Conservation (phyloP, 2,329 filamentous ascomycete genomes). For the Botryotinia narcissicola region DNA sequence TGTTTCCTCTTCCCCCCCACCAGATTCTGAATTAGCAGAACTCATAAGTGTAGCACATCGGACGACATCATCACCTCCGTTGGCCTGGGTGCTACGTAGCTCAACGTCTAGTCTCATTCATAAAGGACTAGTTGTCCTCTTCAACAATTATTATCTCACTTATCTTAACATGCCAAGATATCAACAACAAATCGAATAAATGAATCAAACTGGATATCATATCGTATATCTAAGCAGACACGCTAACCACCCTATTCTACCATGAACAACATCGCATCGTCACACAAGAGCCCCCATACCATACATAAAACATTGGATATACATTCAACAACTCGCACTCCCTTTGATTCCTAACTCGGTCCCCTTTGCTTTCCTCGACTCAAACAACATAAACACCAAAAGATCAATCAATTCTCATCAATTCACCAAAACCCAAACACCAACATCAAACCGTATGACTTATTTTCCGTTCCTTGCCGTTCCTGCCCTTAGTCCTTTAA, state of each 20-base stretch:
- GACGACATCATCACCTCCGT: not conserved
- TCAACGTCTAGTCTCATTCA: not conserved
- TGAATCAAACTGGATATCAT: not conserved
- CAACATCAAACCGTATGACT: slow-evolving; percentile 1
- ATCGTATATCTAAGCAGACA: not conserved
- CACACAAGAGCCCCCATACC: not conserved
- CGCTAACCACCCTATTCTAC: not conserved
- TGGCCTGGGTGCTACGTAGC: not conserved
- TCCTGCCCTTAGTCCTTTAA: not conserved
- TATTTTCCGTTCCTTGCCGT: slow-evolving; percentile 7
- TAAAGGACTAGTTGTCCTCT: not conserved
- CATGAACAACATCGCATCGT: not conserved
- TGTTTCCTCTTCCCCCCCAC: not conserved
- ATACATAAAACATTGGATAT: slow-evolving; percentile 11
- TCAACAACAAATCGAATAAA: not conserved
- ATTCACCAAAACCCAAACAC: slow-evolving; percentile 8
- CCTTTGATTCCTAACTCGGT: not conserved
- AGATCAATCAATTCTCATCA: not conserved
- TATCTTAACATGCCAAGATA: not conserved
- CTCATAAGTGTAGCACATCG: not conserved
- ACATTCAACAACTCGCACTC: not conserved
- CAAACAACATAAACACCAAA: not conserved
- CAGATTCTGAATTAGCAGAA: not conserved
- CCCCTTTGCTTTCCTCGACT: not conserved
- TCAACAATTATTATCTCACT: not conserved